Evolutionary conservation across 2,329 filamentous ascomycete genomes (phyloP).

Genomic region (Chaetomium globosum): DNA sequence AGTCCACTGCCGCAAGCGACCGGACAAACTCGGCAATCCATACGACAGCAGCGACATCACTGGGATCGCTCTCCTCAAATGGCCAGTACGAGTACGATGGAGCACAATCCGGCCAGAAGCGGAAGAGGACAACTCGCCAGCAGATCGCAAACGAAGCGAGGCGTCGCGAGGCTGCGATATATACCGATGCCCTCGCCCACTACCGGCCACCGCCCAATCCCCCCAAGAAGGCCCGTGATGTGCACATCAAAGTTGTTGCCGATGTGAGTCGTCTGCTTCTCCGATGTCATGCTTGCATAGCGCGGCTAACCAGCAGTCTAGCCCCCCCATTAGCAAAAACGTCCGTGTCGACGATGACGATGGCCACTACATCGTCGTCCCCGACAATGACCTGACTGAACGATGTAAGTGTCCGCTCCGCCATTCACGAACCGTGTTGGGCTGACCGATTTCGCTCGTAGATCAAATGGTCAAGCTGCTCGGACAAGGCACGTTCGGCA

Average conservation of each 20-base stretch:
- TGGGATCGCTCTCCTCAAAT: conserved; percentile 68
- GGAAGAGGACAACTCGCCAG: conserved; percentile 79
- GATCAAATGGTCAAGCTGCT: conserved; percentile 88
- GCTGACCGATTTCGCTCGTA: conserved; percentile 43
- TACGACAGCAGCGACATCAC: conserved; percentile 86
- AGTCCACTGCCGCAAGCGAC: conserved; percentile 78
- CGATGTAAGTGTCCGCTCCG: conserved; percentile 69
- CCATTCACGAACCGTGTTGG: no score
- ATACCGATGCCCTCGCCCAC: conserved; percentile 70
- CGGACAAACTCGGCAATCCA: conserved; percentile 78
- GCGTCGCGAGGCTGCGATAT: conserved; percentile 70
- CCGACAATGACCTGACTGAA: conserved; percentile 82
- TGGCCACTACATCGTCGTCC: conserved; percentile 92
- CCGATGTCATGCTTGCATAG: background rate
- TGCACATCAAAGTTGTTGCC: conserved; percentile 62
- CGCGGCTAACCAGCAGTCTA: conserved; percentile 33
- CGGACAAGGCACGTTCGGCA: conserved; percentile 96
- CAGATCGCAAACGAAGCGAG: conserved; percentile 82
- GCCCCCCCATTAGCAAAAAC: conserved; percentile 53
- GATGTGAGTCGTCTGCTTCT: conserved; percentile 57
- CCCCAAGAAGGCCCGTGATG: conserved; percentile 84
- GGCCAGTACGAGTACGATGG: conserved; percentile 67
- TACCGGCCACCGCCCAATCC: conserved; percentile 88
- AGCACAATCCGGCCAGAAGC: conserved; percentile 75
- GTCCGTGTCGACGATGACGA: conserved; percentile 93